Conservation (phyloP, 2,329 filamentous ascomycete genomes). For the Bertia moriformis region DNA sequence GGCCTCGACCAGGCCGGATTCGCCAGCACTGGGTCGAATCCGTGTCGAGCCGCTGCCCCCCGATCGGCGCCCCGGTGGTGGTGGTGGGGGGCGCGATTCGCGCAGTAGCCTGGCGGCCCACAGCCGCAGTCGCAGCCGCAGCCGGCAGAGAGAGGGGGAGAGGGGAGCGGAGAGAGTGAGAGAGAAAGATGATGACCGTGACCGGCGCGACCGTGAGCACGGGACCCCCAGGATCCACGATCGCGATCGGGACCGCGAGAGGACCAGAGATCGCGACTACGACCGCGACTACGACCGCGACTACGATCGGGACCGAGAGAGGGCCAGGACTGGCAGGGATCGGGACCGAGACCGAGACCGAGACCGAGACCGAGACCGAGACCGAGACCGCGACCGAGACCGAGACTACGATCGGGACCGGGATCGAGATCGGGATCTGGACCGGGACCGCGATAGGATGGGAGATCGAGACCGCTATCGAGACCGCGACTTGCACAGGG, state of each 20-base stretch:
- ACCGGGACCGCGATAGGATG: too few relatives aligned
- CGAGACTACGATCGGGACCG: too few relatives aligned
- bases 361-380: slow-evolving; percentile 13
- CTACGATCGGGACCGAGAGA: slow-evolving; percentile 11
- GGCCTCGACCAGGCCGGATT: not conserved
- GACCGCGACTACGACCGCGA: slow-evolving; percentile 13
- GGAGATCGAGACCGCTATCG: too few relatives aligned
- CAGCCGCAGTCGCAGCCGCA: slow-evolving; percentile 3
- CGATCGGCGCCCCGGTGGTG: not conserved
- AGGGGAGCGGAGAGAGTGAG: slow-evolving; percentile 9
- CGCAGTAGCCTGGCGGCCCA: slow-evolving; percentile 11
- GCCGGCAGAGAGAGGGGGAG: slow-evolving; percentile 12
- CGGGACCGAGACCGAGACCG: slow-evolving; percentile 14
- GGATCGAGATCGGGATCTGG: slow-evolving; percentile 11
- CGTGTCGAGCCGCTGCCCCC: too few relatives aligned
- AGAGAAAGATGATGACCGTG: slow-evolving; percentile 10
- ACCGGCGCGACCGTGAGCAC: slow-evolving; percentile 11
- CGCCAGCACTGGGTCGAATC: too few relatives aligned
- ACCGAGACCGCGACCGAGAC: too few relatives aligned
- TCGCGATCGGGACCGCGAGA: slow-evolving; percentile 8
- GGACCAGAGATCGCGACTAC: slow-evolving; percentile 16
- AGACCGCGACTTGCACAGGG: too few relatives aligned
- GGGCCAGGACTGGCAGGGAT: slow-evolving; percentile 11
- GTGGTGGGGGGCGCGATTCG: slow-evolving; percentile 13
- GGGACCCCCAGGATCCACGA: slow-evolving; percentile 11